These are phyloP conservation scores for Pythium brassicae DNA, from an alignment of 352 stramenopile genomes.

Conservation along the genomic window DNA sequence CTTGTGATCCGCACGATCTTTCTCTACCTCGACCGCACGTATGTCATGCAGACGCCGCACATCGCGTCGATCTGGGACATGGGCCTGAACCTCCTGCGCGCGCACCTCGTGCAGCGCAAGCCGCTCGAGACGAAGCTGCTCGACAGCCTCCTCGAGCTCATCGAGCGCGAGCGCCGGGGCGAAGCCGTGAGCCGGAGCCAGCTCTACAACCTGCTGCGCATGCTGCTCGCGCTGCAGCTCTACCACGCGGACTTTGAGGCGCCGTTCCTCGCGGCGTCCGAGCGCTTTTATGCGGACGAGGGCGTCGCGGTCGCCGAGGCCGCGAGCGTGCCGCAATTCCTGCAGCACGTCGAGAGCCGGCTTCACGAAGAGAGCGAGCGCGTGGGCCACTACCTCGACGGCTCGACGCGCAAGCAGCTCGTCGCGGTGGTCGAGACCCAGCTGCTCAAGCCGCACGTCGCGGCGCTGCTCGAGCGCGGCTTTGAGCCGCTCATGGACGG, in stretches of 20 bases:
- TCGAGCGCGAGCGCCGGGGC: conserved; percentile 85
- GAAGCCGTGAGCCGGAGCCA: conserved; percentile 83
- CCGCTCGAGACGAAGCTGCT: conserved; percentile 69
- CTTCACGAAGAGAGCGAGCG: conserved; percentile 79
- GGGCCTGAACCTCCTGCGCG: conserved; percentile 69
- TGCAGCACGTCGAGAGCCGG: conserved; percentile 85
- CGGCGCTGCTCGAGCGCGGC: conserved; percentile 77
- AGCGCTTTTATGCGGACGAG: conserved; percentile 85
- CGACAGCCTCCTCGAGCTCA: conserved; percentile 68
- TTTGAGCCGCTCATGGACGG: conserved; percentile 87
- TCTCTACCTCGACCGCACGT: conserved; percentile 90
- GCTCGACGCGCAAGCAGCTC: conserved; percentile 68
- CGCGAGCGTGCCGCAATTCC: conserved; percentile 76
- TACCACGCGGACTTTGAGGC: conserved; percentile 86
- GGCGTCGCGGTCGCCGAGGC: conserved; percentile 52
- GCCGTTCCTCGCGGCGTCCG: conserved; percentile 82
- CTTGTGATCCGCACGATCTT: conserved; percentile 93
- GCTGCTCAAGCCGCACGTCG: conserved; percentile 81
- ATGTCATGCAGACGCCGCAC: conserved; percentile 82
- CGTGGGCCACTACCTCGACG: conserved; percentile 70
- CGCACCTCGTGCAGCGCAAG: conserved; percentile 48
- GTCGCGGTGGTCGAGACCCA: conserved; percentile 75
- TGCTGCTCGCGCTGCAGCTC: conserved; percentile 81
- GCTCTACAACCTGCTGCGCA: conserved; percentile 76
- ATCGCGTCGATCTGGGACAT: conserved; percentile 91